Evolutionary conservation across 768 basidiomycete species (phyloP), one percentile per base, ranked within the genome.

Genomic region (Dacryopinax spathularia): DNA sequence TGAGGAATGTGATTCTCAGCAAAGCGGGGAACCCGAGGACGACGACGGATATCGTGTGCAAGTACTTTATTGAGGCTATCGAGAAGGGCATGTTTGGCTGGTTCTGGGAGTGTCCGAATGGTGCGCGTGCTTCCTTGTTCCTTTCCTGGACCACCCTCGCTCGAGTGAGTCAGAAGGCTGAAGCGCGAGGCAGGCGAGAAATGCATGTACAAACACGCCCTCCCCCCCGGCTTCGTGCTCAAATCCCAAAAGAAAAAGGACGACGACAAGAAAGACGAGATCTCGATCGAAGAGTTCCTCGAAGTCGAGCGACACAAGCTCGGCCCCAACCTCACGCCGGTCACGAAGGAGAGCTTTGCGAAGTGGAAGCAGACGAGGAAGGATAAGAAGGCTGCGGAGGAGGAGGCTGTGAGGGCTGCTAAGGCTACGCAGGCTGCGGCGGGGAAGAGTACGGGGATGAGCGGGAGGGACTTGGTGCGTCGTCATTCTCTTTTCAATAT

Each of bases 231-330:
- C 2, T 98, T 96, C 74, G 87, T 96, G 25, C 83, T 98, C 69
- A 96, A 89, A 74, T 90, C 91, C 2, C 91, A 98, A 75, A 91
- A 91, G 2, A 77, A 83, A 36, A 93, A 92, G 62, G 94, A 94
- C 15, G 91, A 89, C 1, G 91, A 88, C 27, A 94, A 91, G 75
- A 86, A 88, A 3, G 87, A 89, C 64, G 77, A 80, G 60, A 98
- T 99, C 72, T 91, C 89, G 68, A 69, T 99, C 36, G 96, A 98
- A 72, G 96, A 98, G 68, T 99, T 99, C 78, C 73, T 99, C 63
- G 96, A 99, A 77, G 91, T 91, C 60, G 95, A 98, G 91, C 86
- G 96, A 63, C 95, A 98, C 77, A 98, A 96, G 81, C 80, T 99
- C 25, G 91, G 91, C 31, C 33, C 83, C 15, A 89, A 89, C 69